These are phyloP conservation scores for Thuja plicata DNA, from an alignment of 83 land plant species.

Conservation along the genomic window DNA sequence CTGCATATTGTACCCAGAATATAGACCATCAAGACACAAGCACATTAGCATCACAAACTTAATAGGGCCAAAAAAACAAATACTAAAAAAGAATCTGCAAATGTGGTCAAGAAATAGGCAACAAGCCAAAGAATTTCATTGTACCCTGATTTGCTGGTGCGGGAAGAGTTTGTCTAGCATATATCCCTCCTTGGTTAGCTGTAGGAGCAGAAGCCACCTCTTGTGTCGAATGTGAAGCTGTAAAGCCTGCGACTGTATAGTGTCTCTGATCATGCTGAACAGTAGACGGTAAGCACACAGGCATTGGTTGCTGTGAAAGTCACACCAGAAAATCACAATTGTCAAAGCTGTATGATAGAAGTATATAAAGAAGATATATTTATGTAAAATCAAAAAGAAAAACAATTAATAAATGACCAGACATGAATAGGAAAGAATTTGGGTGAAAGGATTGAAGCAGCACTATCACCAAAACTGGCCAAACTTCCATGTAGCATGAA, in stretches of 20 bases:
- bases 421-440: not conserved
- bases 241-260: not conserved
- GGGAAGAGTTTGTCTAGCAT: slow-evolving; percentile 14
- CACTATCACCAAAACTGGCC: not conserved
- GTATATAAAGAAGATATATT: not conserved
- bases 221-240: slow-evolving; percentile 1
- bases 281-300: not conserved
- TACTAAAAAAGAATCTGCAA: not conserved
- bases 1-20: not conserved
- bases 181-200: slow-evolving; percentile 5
- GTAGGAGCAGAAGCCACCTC: not conserved
- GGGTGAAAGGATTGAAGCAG: not conserved
- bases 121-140: not conserved
- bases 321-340: slow-evolving; percentile 1
- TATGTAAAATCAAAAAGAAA: not conserved
- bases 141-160: slow-evolving; percentile 11
- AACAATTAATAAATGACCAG: not conserved
- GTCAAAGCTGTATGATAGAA: not conserved
- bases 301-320: not conserved
- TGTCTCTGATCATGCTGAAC: slow-evolving; percentile 11
- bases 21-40: not conserved
- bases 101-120: not conserved
- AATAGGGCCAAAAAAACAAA: not conserved
- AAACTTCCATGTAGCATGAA: not conserved
- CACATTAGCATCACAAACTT: not conserved